phyloP scores from a whole-genome alignment of 768 basidiomycete species.

The Lyophyllum atratum region DNA sequence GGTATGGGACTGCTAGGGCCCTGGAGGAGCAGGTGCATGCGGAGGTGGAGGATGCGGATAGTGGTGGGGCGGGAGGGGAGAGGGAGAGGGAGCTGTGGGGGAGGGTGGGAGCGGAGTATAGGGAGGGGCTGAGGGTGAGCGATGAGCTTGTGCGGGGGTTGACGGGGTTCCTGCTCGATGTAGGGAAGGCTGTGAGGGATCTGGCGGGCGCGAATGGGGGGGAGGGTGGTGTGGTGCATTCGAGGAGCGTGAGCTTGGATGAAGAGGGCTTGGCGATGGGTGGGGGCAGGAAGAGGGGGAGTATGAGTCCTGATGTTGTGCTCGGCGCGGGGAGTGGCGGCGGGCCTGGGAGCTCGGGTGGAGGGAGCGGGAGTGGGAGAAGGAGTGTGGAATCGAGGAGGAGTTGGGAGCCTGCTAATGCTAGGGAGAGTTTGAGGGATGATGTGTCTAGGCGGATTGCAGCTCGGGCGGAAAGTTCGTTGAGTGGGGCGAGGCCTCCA shows the following conservation, averaged over 20 bases:
- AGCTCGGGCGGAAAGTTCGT: conserved; percentile 37
- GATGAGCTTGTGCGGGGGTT: conserved; percentile 79
- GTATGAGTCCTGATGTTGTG: conserved; percentile 28
- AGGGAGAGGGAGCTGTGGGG: conserved; percentile 61
- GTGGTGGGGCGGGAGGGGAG: conserved; percentile 17
- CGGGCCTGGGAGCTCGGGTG: conserved; percentile 11
- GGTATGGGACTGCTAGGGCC: conserved; percentile 55
- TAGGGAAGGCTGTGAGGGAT: conserved; percentile 71
- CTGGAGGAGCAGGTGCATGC: conserved; percentile 76
- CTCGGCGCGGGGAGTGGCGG: conserved; percentile 4
- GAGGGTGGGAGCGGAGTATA: conserved; percentile 67
- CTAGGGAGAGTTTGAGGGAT: conserved; percentile 56
- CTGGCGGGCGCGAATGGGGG: conserved; percentile 31
- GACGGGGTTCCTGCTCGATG: conserved; percentile 75
- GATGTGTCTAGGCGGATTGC: conserved; percentile 38
- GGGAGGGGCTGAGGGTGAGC: conserved; percentile 69
- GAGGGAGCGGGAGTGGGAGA: conserved; percentile 40
- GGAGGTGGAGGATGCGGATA: conserved; percentile 56
- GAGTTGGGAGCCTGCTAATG: conserved; percentile 51
- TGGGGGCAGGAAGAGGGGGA: conserved; percentile 26
- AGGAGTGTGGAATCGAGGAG: conserved; percentile 57
- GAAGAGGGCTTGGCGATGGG: conserved; percentile 42
- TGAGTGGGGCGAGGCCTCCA: conserved; percentile 33
- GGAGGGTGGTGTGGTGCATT: conserved; percentile 41
- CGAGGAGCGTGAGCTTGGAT: conserved; percentile 55